phyloP scores from a whole-genome alignment of 306 rosid species.

The Corylus avellana region DNA sequence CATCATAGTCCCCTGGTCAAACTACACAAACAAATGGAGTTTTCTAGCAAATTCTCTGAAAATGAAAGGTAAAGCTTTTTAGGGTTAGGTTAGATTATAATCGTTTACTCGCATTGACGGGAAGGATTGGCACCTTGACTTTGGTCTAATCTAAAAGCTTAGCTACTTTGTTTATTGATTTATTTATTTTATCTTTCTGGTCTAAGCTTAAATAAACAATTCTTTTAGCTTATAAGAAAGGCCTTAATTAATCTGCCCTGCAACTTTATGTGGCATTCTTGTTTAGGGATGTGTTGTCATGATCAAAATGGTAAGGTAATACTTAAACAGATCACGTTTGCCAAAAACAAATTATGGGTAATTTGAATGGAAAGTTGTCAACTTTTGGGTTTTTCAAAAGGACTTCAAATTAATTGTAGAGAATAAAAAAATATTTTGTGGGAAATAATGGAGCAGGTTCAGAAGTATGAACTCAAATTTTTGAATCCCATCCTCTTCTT shows the following conservation, averaged over 20 bases:
- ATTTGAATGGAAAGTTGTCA: background rate
- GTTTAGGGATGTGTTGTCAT: no score
- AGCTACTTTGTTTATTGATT: background rate
- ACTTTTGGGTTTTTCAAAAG: background rate
- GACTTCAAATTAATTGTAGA: no score
- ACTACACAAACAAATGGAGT: background rate
- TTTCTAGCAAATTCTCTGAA: background rate
- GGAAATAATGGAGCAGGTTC: no score
- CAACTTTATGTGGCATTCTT: no score
- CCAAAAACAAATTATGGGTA: background rate
- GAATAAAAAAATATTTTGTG: no score
- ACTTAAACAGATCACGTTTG: background rate
- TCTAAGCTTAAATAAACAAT: background rate
- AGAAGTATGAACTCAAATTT: background rate
- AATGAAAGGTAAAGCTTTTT: slow-evolving; percentile 3
- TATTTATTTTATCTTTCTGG: no score
- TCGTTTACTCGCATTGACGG: background rate
- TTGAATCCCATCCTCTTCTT: background rate
- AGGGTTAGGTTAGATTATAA: background rate
- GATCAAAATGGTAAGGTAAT: no score
- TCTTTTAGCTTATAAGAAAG: background rate
- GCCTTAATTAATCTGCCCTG: background rate
- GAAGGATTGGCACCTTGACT: background rate
- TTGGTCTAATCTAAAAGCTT: background rate
- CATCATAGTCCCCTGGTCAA: background rate